These are phyloP conservation scores for Gonium pectorale DNA, from an alignment of 139 green algal species.

Conservation along the genomic window DNA sequence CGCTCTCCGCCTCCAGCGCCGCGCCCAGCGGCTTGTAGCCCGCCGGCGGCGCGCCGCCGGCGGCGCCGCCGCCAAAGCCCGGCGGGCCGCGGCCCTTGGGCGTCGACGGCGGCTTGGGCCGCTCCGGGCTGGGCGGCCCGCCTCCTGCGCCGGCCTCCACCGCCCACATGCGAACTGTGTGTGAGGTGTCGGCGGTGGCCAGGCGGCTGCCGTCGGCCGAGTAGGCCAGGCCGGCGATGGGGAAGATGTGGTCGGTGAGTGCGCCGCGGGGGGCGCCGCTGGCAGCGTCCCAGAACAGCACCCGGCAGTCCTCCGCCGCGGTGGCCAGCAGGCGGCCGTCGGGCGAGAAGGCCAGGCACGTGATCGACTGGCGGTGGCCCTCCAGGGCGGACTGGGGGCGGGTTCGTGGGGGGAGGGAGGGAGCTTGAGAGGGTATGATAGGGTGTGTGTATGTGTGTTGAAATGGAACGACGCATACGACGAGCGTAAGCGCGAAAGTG, in stretches of 20 bases:
- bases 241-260: conserved; percentile 45
- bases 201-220: conserved; percentile 1
- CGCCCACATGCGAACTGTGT: conserved; percentile 24
- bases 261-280: conserved; percentile 17
- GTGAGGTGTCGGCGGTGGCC: conserved; percentile 26
- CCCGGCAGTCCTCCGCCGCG: conserved; percentile 24
- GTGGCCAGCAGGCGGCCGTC: not conserved
- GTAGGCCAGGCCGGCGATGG: conserved; percentile 28
- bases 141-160: not conserved
- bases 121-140: not conserved
- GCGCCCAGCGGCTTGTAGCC: conserved; percentile 2
- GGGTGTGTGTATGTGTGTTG: no score
- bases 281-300: conserved; percentile 26
- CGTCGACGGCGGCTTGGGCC: not conserved
- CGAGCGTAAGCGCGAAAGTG: no score
- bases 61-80: not conserved
- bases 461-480: no score
- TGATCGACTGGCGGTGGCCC: conserved; percentile 8
- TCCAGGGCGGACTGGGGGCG: not conserved
- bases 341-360: conserved; percentile 25
- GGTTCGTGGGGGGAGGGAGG: not conserved
- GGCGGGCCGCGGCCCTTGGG: conserved; percentile 13
- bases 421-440: not conserved
- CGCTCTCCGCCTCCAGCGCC: conserved; percentile 8
- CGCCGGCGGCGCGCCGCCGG: not conserved